Base-by-base conservation (phyloP, 352 stramenopile genomes). In the Globisporangium radiosum region DNA sequence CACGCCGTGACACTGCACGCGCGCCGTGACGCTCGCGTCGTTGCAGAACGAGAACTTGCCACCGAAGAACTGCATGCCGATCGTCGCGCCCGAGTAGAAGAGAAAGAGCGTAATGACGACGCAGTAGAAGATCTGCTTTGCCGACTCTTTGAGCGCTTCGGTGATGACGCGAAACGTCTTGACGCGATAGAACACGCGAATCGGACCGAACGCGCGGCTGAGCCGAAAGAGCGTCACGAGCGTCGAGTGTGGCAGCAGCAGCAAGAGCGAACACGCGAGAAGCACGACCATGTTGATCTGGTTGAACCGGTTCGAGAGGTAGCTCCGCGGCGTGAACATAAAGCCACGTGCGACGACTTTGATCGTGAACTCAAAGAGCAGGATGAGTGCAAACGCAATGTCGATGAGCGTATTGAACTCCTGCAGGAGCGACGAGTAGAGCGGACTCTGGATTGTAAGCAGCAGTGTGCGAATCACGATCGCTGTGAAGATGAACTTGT, bases 81-180 rank as follows among this genome's bases (percentile, higher is more conserved):
- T 62, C n/a, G 82, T 89, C 7, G 83, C 86, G 61, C 92, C 92
- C 3, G 79, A 87, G 63, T 92, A 91, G 47, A 95, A 93, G 5
- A 92, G 60, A 48, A 94, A 91, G 9, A 88, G 55, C 37, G 78
- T 81, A 25, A 95, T 75, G 37, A 94, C 60, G 17, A 92, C 73
- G 47, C 83, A 91, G 64, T 87, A 95, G 43, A 88, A 79, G n/a
- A 95, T 85, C 49, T 88, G 85, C 8, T 70, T 72, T 0, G 78
- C 68, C 10, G 86, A 93, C 38, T 90, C 72, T 58, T 88, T 78
- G 14, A 95, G 56, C 7, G 86, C 86, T 50, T 92, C 77, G 0
- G 82, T 91, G 59, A 96, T 94, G 33, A 93, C 80, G 43, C 82
- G 77, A 56, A 96, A 92, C 6, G 83, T 90, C 54, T 88, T 82